phyloP scores from a whole-genome alignment of 441 rosid species.

The Syzygium malaccense region DNA sequence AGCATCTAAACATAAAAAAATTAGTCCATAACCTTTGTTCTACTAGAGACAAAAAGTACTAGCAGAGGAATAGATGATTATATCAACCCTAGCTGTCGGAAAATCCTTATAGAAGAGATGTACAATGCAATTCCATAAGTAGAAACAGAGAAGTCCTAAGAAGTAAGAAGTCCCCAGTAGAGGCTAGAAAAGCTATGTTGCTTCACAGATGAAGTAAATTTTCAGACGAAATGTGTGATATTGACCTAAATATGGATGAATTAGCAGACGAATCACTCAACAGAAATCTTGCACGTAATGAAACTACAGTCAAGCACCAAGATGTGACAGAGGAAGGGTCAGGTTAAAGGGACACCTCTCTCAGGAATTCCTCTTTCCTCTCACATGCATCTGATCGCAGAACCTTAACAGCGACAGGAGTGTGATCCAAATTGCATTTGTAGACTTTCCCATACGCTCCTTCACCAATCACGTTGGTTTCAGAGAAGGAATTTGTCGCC shows the following conservation, averaged over 20 bases:
- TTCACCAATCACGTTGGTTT: conserved; percentile 59
- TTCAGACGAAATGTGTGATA: not conserved
- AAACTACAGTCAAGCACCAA: not conserved
- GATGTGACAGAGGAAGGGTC: not conserved
- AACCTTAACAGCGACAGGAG: conserved; percentile 84
- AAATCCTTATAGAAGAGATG: not conserved
- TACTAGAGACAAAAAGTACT: not conserved
- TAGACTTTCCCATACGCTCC: conserved; percentile 89
- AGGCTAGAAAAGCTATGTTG: not conserved
- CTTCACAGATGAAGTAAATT: not conserved
- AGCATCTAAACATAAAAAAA: not conserved
- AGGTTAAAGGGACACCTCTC: conserved; percentile 48
- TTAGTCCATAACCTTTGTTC: not conserved
- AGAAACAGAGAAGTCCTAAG: not conserved
- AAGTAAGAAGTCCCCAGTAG: not conserved
- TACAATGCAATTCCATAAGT: not conserved
- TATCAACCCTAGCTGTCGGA: not conserved
- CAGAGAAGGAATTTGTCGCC: conserved; percentile 64
- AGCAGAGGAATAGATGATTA: not conserved
- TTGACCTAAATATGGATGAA: not conserved
- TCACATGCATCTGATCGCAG: conserved; percentile 41
- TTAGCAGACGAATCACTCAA: not conserved
- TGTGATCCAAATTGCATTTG: conserved; percentile 71
- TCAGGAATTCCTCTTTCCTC: conserved; percentile 68
- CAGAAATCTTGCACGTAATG: not conserved